phyloP scores from a whole-genome alignment of 441 rosid species.

The Corymbia calophylla region DNA sequence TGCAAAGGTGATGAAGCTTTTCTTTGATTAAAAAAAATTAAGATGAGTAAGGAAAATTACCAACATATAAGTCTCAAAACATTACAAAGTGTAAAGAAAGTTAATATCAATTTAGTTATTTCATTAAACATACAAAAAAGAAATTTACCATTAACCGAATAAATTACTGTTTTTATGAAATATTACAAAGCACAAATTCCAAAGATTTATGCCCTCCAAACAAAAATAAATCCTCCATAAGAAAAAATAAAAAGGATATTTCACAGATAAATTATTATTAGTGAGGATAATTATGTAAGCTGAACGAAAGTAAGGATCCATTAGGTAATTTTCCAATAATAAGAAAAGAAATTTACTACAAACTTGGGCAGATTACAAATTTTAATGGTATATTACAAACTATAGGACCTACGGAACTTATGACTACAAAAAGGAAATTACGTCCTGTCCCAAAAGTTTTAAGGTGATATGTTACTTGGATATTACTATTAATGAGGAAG shows the following conservation, averaged over 20 bases:
- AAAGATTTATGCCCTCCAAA: too few species aligned
- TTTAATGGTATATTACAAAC: background rate
- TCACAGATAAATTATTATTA: too few species aligned
- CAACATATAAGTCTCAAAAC: background rate
- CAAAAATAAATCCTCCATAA: too few species aligned
- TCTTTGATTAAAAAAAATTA: too few species aligned
- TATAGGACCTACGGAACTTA: background rate
- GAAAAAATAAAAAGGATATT: too few species aligned
- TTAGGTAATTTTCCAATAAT: background rate
- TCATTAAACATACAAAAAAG: too few species aligned
- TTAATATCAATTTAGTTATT: too few species aligned
- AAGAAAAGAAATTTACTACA: background rate
- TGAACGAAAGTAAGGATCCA: fast-evolving
- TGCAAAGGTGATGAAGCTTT: background rate
- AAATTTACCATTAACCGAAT: too few species aligned
- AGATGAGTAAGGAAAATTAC: background rate
- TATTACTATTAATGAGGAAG: background rate
- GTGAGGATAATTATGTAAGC: too few species aligned
- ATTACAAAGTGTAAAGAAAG: background rate
- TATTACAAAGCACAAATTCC: too few species aligned
- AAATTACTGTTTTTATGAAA: too few species aligned
- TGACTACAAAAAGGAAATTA: fast-evolving
- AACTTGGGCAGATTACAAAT: background rate
- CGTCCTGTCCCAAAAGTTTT: too few species aligned
- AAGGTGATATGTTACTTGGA: fast-evolving